A percentile compares a stretch with the other conserved stretches of the same genome.
phyloP scores from a whole-genome alignment of 495 filamentous ascomycete species.

The Xylaria curta region DNA sequence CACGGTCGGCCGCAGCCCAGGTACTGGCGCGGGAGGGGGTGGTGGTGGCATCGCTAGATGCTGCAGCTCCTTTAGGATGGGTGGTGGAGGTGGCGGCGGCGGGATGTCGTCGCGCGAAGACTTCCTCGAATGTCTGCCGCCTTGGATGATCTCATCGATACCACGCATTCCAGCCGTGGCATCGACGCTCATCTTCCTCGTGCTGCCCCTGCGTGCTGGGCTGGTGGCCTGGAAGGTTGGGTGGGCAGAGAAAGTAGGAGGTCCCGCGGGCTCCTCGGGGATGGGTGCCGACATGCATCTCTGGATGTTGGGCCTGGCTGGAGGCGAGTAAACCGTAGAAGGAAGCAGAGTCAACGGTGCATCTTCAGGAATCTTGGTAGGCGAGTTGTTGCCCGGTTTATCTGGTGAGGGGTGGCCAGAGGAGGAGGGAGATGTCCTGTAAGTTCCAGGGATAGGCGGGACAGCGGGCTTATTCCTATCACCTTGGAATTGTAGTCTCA shows the following conservation, averaged over 20 bases:
- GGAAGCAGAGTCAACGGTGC: conserved; percentile 55
- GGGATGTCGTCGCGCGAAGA: conserved; percentile 52
- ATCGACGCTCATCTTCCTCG: conserved; percentile 48
- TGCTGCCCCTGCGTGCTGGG: conserved; percentile 40
- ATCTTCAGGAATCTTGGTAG: conserved; percentile 33
- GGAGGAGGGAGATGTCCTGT: conserved; percentile 41
- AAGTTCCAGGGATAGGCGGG: conserved; percentile 67
- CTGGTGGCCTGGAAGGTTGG: conserved; percentile 58
- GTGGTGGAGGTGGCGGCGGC: conserved; percentile 58
- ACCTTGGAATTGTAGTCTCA: conserved; percentile 76
- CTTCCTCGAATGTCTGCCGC: conserved; percentile 44
- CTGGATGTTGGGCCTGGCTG: conserved; percentile 59
- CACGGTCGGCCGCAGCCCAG: conserved; percentile 41
- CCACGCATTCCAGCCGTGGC: conserved; percentile 38
- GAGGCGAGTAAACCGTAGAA: conserved; percentile 70
- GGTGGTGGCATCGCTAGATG: conserved; percentile 75
- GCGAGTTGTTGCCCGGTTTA: conserved; percentile 36
- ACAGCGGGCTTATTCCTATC: conserved; percentile 66
- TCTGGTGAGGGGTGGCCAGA: conserved; percentile 39
- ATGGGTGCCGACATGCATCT: conserved; percentile 78
- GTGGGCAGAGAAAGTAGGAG: conserved; percentile 45
- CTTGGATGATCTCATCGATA: conserved; percentile 71
- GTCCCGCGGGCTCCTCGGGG: conserved; percentile 59
- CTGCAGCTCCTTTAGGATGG: conserved; percentile 81
- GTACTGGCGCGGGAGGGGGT: conserved; percentile 68